phyloP scores from a whole-genome alignment of 768 basidiomycete genomes.

The Lyophyllum shimeji region DNA sequence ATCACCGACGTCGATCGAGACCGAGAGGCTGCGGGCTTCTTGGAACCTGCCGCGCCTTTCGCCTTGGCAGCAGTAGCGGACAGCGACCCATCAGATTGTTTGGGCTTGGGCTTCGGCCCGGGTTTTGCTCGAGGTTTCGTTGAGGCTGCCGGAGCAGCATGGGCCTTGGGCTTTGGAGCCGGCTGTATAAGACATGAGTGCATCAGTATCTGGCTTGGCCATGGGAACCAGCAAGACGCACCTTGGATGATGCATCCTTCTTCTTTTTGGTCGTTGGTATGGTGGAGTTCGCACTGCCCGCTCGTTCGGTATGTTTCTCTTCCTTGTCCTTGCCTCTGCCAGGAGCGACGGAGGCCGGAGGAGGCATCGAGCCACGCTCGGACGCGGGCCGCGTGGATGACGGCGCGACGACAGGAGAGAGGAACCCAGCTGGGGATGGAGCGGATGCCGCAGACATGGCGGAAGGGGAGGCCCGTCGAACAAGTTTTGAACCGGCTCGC shows the following conservation, averaged over 20 bases:
- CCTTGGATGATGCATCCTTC: slow-evolving; percentile 40
- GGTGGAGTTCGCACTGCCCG: slow-evolving; percentile 16
- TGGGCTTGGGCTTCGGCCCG: slow-evolving; percentile 31
- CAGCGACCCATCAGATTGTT: slow-evolving; percentile 17
- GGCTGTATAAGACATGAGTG: slow-evolving; percentile 20
- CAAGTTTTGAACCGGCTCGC: background rate
- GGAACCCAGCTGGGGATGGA: slow-evolving; percentile 12
- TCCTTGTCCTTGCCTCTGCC: slow-evolving; percentile 31
- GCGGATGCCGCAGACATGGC: slow-evolving; percentile 5
- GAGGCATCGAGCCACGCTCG: slow-evolving; percentile 63
- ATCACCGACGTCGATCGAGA: slow-evolving; percentile 74
- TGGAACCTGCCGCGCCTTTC: slow-evolving; percentile 23
- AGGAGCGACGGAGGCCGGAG: slow-evolving; percentile 33
- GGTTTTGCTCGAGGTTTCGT: slow-evolving; percentile 29
- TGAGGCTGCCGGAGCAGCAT: slow-evolving; percentile 12
- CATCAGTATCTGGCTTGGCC: background rate
- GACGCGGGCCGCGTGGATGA: slow-evolving; percentile 24
- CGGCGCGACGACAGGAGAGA: slow-evolving; percentile 9
- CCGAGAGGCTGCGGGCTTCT: slow-evolving; percentile 43
- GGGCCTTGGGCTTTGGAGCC: slow-evolving; percentile 21
- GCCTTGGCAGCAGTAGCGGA: slow-evolving; percentile 17
- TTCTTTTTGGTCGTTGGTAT: slow-evolving; percentile 34
- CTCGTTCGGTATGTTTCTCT: slow-evolving; percentile 23
- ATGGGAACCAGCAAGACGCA: slow-evolving; percentile 19
- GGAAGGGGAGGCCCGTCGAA: slow-evolving; percentile 13